These are phyloP conservation scores for Lactarius hatsudake DNA, from an alignment of 768 basidiomycete genomes.

Conservation along the genomic window DNA sequence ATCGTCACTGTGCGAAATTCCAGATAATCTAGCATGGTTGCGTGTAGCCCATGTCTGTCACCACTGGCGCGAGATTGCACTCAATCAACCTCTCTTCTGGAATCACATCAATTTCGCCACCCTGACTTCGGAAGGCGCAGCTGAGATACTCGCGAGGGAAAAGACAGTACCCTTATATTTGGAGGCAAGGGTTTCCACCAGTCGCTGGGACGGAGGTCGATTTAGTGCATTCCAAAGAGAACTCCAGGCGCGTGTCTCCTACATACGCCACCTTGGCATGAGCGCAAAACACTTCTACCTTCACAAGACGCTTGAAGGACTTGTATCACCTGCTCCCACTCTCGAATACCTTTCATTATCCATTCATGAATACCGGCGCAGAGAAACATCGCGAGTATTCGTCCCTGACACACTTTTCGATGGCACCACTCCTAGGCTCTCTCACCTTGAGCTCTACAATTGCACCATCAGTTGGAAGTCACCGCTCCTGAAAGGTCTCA, in stretches of 20 bases:
- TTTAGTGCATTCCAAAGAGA: neutral
- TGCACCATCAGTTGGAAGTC: constrained; percentile 14
- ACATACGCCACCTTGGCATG: neutral
- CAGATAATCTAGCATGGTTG: too few relatives aligned
- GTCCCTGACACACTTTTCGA: neutral
- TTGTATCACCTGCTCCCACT: neutral
- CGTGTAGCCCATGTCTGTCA: neutral
- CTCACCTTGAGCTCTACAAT: neutral
- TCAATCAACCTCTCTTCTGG: neutral
- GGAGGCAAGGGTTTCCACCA: neutral
- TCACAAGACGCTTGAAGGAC: neutral
- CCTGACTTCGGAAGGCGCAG: neutral
- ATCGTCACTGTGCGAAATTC: too few relatives aligned
- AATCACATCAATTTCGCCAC: neutral
- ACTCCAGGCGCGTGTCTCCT: neutral
- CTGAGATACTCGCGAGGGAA: neutral
- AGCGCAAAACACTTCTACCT: neutral
- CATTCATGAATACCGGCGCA: too few relatives aligned
- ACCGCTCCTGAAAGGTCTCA: constrained; percentile 2
- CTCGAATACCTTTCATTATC: neutral
- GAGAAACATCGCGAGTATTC: too few relatives aligned
- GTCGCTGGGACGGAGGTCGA: too few relatives aligned
- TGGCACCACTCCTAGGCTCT: neutral
- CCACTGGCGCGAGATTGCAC: neutral
- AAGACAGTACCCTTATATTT: neutral